A percentile compares a stretch with the other conserved stretches of the same genome.
These are phyloP conservation scores for Porcisia deanei DNA, from an alignment of 208 protist species.

Conservation along the genomic window DNA sequence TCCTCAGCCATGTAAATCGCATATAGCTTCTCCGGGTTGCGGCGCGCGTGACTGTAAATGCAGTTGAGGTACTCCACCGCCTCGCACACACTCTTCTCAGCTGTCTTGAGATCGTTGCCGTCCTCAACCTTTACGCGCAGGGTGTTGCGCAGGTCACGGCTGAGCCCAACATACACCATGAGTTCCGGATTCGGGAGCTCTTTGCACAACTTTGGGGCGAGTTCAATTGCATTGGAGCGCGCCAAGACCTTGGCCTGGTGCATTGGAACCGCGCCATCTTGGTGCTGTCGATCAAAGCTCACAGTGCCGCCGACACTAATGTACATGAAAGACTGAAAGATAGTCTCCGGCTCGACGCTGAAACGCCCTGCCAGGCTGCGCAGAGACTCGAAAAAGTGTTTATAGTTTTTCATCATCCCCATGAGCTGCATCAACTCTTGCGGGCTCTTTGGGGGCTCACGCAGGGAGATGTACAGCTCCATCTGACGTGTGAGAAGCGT, in stretches of 20 bases:
- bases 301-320: constrained; percentile 76
- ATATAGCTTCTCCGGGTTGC: constrained; percentile 57
- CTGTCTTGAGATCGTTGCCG: constrained; percentile 80
- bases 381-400: constrained; percentile 62
- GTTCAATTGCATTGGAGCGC: constrained; percentile 62
- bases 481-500: constrained; percentile 86
- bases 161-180: constrained; percentile 64
- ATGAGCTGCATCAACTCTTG: constrained; percentile 65
- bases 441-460: constrained; percentile 64
- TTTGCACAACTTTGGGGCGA: constrained; percentile 59
- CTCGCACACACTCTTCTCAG: constrained; percentile 55
- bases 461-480: constrained; percentile 84
- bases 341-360: constrained; percentile 44
- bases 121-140: constrained; percentile 91
- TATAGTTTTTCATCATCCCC: constrained; percentile 60
- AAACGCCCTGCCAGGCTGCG: constrained; percentile 42
- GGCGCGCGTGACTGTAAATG: constrained; percentile 51
- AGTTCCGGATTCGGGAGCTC: constrained; percentile 57
- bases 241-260: constrained; percentile 92
- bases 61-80: constrained; percentile 84
- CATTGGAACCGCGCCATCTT: constrained; percentile 84
- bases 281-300: constrained; percentile 80
- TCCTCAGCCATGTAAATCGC: constrained; percentile 89
- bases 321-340: constrained; percentile 90
- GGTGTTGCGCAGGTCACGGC: constrained; percentile 63